Evolutionary conservation across 164 flowering plant genomes (phyloP).

Genomic region (Vitis vinifera): ASM3070453v1 NC_081811.1:28836501-28837000

Average conservation of each 20-base stretch:
- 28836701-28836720: neutral
- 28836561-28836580: neutral
- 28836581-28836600: neutral
- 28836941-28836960: too few relatives aligned
- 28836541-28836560: constrained; percentile 12
- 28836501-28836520: constrained; percentile 72
- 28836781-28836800: too few relatives aligned
- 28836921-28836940: too few relatives aligned
- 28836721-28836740: neutral
- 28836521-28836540: constrained; percentile 83
- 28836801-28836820: too few relatives aligned
- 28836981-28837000: too few relatives aligned
- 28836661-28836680: constrained; percentile 58
- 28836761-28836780: neutral
- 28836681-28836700: constrained; percentile 58
- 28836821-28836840: too few relatives aligned
- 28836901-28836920: too few relatives aligned
- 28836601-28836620: constrained; percentile 18
- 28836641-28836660: constrained; percentile 66
- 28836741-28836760: neutral
- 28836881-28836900: too few relatives aligned
- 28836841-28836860: too few relatives aligned
- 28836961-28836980: too few relatives aligned
- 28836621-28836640: constrained; percentile 66
- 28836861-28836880: too few relatives aligned